A percentile compares a stretch with the other conserved stretches of the same genome.
Conservation (phyloP, 2,329 filamentous ascomycete species). For the Aspergillus luchuensis region DNA sequence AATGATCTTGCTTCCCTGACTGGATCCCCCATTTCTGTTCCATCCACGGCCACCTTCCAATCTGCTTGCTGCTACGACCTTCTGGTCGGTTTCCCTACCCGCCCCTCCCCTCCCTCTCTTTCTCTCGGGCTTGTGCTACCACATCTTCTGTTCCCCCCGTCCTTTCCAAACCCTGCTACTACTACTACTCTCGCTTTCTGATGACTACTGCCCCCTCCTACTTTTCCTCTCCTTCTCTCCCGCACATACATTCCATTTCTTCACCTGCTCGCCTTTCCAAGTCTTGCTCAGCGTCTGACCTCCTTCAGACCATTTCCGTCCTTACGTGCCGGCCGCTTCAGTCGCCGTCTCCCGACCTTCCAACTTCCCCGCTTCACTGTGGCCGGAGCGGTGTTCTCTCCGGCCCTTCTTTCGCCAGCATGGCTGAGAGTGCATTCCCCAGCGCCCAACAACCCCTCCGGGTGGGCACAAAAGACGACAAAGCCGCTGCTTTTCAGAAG, state of each 20-base stretch:
- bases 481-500: slow-evolving; percentile 57
- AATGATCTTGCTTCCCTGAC: slow-evolving; percentile 7
- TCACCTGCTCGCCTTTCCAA: neutral
- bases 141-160: neutral
- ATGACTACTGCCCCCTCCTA: slow-evolving; percentile 7
- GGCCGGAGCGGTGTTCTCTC: slow-evolving; percentile 33
- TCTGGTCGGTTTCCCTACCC: slow-evolving; percentile 27
- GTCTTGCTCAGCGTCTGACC: slow-evolving; percentile 48
- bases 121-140: slow-evolving; percentile 9
- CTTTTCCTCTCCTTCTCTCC: neutral
- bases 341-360: slow-evolving; percentile 62
- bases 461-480: slow-evolving; percentile 70
- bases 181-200: neutral
- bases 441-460: slow-evolving; percentile 80
- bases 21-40: neutral
- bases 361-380: slow-evolving; percentile 33
- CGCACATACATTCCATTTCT: neutral
- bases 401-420: slow-evolving; percentile 42
- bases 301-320: slow-evolving; percentile 68
- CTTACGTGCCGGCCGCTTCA: slow-evolving; percentile 55
- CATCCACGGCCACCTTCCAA: neutral
- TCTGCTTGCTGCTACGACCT: neutral
- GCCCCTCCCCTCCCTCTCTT: slow-evolving; percentile 23
- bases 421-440: slow-evolving; percentile 74
- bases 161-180: neutral